Evolutionary conservation across 495 filamentous ascomycete genomes (phyloP).

Genomic region (Arthonia radiata): DNA sequence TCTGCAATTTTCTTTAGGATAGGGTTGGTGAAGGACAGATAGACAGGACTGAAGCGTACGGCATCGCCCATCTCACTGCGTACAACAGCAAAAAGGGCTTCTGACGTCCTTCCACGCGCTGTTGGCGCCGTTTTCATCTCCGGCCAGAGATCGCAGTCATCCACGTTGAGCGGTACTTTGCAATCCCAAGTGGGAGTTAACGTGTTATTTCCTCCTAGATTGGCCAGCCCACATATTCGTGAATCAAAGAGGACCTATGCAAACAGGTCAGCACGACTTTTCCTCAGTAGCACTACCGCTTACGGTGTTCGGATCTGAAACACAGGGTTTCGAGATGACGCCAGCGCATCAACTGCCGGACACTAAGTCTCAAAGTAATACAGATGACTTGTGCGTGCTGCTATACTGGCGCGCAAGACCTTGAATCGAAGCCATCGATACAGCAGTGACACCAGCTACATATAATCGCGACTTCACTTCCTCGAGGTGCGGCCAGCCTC

Average conservation of each 20-base stretch:
- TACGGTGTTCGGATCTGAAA: too few species aligned
- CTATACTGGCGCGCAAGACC: too few species aligned
- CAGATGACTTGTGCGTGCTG: too few species aligned
- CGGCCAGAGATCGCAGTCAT: constrained; percentile 26
- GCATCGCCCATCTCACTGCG: constrained; percentile 24
- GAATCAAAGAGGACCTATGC: constrained; percentile 25
- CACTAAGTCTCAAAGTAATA: too few species aligned
- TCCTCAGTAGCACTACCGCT: too few species aligned
- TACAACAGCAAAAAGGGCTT: constrained; percentile 25
- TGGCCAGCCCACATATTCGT: constrained; percentile 23
- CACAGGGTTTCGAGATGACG: too few species aligned
- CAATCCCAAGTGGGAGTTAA: constrained; percentile 32
- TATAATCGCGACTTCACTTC: too few species aligned
- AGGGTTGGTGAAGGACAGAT: constrained; percentile 27
- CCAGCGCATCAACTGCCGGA: too few species aligned
- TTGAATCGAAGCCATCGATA: too few species aligned
- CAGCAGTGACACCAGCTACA: too few species aligned
- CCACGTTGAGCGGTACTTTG: constrained; percentile 25
- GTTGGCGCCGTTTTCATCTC: constrained; percentile 22
- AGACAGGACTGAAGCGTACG: constrained; percentile 18
- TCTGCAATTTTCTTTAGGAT: constrained; percentile 17
- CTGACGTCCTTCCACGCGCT: constrained; percentile 15
- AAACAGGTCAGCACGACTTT: too few species aligned
- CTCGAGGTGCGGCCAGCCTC: too few species aligned
- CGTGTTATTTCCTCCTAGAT: constrained; percentile 12